Base-by-base conservation (phyloP, 441 rosid genomes). In the Populus hybrid region DNA sequence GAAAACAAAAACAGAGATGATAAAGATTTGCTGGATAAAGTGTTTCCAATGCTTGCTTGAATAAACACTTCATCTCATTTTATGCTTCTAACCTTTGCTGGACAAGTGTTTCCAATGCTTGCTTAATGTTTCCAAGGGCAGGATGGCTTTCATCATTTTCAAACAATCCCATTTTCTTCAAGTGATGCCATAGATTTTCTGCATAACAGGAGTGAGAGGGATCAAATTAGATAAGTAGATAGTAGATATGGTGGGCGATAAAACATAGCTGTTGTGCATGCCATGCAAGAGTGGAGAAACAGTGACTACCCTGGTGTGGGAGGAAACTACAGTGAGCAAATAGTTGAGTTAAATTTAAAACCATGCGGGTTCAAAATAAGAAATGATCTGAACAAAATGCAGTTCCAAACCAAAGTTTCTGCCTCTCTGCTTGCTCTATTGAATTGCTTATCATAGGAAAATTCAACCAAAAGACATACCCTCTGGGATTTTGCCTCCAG, bases 141-240 rank as follows among this genome's bases (percentile, higher is more conserved):
- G 90, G 90, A 83, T 90, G 90, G 84, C 75, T 88, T 85, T 84
- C 94, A 82, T 90, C 91, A 68, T 23, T 84, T 81, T 90, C 95
- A 61, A 73, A 80, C 83, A 93, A 80, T 68, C 97, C 95, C 90
- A 91, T 78, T 61, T 89, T 83, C 82, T 71, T 89, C 86, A 95
- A 84, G 73, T 93, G 94, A 85, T 87, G 89, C 99, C 97, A 95
- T 42, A 93, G 86, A 50, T 79, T 85, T 74, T 95, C 98, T 95
- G 86, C 78, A 40, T 24, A 70, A 69, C 23, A 36, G 50, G 66
- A 63, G 1, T 30, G 50, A 28, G 36, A 30, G 8, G 59, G 10
- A 36, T 69, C 11, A 21, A 30, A 40, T 20, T 10, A 30, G 28
- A 68, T 14, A 76, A 72, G 40, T 16, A 26, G 4, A 36, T 23